Base-by-base conservation (phyloP, 768 basidiomycete genomes). In the Lenzites betulinus region DNA sequence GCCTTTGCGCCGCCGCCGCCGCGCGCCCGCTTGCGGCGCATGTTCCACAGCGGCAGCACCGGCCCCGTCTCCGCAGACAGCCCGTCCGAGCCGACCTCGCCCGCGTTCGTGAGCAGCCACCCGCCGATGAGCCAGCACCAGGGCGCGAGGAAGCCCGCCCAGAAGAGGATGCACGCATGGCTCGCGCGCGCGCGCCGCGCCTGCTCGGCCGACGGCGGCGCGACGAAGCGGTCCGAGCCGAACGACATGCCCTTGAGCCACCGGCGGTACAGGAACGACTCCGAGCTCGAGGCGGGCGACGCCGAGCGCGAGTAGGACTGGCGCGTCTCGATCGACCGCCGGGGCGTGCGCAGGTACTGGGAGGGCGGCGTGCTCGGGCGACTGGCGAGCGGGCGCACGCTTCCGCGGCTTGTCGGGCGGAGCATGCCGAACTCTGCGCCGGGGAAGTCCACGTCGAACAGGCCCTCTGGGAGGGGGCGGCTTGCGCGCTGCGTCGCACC, bases 91-190 rank as follows among this genome's bases (percentile, higher is more conserved):
- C 76, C 68, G 70, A 73, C 55, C 69, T 72, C 35, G 62, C 69
- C 66, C 69, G 71, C 70, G 78, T 76, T 59, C 77, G 83, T 70
- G 57, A 80, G 70, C 28, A 88, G 81, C 89, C 89, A 91, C 4
- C 89, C 89, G 0, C 89, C 89, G 15, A 90, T 77, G 46, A 91
- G 79, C 89, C 89, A 91, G 53, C 89, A 80, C 72, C 87, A 83
- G 0, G 89, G 89, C 47, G 81, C 86, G 48, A 89, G 58, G 66
- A 91, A 91, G 3, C 89, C 89, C 0, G 86, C 58, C 86, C 87
- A 90, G 74, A 91, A 91, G n/a, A 89, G 75, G 70, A 86, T 80
- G 66, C 65, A 68, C 42, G 71, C 71, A 33, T 53, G 53, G 48
- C 65, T 65, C 51, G 59, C 22, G 15, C 36, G 26, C 18, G n/a